Evolutionary conservation across 495 filamentous ascomycete species (phyloP).

Genomic region (Penicillium manginii): DNA sequence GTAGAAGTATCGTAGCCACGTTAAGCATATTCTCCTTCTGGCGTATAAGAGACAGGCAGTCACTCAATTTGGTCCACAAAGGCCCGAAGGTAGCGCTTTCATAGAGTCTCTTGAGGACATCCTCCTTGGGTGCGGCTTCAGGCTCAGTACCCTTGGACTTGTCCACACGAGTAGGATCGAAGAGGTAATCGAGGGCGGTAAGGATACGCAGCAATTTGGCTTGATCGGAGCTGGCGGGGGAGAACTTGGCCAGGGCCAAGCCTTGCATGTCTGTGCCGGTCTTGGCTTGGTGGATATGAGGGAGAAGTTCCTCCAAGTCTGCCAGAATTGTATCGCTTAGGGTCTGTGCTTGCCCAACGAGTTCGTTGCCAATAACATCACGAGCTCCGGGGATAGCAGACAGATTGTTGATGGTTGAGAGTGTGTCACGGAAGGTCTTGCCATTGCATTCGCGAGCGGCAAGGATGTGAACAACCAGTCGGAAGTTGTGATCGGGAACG

Average conservation of each 20-base stretch:
- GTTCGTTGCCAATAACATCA: constrained; percentile 85
- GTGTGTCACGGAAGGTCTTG: constrained; percentile 94
- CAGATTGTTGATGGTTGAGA: constrained; percentile 97
- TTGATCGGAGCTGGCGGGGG: constrained; percentile 91
- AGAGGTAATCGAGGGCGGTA: constrained; percentile 93
- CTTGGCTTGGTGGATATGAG: constrained; percentile 82
- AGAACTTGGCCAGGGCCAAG: constrained; percentile 91
- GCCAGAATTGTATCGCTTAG: constrained; percentile 81
- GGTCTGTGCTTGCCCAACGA: constrained; percentile 81
- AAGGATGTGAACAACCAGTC: constrained; percentile 92
- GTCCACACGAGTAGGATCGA: constrained; percentile 69
- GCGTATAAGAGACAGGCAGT: constrained; percentile 84
- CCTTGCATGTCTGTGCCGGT: constrained; percentile 94
- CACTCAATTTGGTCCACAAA: constrained; percentile 93
- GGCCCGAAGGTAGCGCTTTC: constrained; percentile 86
- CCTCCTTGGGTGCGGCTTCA: constrained; percentile 63
- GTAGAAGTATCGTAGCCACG: constrained; percentile 91
- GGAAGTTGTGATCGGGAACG: constrained; percentile 87
- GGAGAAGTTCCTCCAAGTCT: constrained; percentile 84
- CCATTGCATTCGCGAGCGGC: constrained; percentile 94
- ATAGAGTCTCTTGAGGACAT: constrained; percentile 85
- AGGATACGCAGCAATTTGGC: constrained; percentile 92
- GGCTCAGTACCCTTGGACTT: constrained; percentile 58
- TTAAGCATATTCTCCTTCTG: constrained; percentile 94
- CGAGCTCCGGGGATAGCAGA: constrained; percentile 90